Base-by-base conservation (phyloP, 2,329 filamentous ascomycete species). In the Trichoderma sp. region DNA sequence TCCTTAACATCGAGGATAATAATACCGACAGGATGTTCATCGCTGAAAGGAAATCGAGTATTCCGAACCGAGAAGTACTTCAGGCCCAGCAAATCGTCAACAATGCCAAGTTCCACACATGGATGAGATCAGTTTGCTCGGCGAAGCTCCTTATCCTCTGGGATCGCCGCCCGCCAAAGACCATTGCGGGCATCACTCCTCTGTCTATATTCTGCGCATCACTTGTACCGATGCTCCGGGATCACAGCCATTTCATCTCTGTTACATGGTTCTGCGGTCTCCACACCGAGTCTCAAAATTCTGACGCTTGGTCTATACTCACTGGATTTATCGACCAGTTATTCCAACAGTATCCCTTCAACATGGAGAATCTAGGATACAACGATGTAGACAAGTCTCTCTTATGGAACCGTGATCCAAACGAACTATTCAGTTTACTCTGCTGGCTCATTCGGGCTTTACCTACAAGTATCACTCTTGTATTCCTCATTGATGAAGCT, bases 41-140 rank as follows among this genome's bases (percentile, higher is more conserved):
- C n/a, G 3, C 0, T 4, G 0, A 3, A n/a, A 9, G 5, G 7
- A 45, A 45, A 2, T n/a, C 5, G 6, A n/a, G 22, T 48, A n/a
- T 48, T 48, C 19, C 0, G 3, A 3, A 0, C 2, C 1, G 22
- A 6, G 42, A 48, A 48, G 5, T 6, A 48, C 22, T 19, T 1
- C 42, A 5, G 6, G 42, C 42, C 22, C n/a, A 48, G 1, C 42
- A 48, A 2, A n/a, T 48, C 2, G 1, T 48, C 19, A 13, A 48
- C 2, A 5, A 13, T 13, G 22, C 9, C 4, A 1, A 48, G 5
- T 48, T 0, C 5, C 0, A 5, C 10, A 1, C 19, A 1, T 48
- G 42, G 42, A 13, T 48, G n/a, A 48, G 22, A 19, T 48, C n/a
- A 5, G n/a, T 22, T 19, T 1, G 22, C 0, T 48, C 42, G 1